Evolutionary conservation across 1,284 basidiomycete genomes (phyloP).

Genomic region (Coniferiporia weirii): DNA sequence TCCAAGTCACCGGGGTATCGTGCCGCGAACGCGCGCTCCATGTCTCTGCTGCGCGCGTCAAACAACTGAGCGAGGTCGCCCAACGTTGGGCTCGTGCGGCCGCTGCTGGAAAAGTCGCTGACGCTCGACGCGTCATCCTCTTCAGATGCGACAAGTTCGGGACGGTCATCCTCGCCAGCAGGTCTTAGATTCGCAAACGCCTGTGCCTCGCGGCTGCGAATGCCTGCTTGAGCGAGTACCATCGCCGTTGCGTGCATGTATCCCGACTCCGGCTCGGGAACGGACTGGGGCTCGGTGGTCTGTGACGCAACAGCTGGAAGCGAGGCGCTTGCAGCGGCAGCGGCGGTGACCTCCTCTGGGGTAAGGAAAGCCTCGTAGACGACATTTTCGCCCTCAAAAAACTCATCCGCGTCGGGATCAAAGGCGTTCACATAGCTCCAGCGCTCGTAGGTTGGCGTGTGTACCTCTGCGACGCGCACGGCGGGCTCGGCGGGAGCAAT

Average conservation of each 20-base stretch:
- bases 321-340: background rate
- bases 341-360: slow-evolving; percentile 23
- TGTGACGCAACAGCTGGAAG: background rate
- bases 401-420: slow-evolving; percentile 78
- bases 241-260: background rate
- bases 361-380: slow-evolving; percentile 64
- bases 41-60: background rate
- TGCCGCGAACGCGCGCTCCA: background rate
- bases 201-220: background rate
- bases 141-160: slow-evolving; percentile 4
- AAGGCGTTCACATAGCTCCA: slow-evolving; percentile 66
- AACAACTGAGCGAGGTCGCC: background rate
- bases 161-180: slow-evolving; percentile 7
- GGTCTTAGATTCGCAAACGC: background rate
- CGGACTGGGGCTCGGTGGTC: background rate
- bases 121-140: slow-evolving; percentile 7
- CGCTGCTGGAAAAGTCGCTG: slow-evolving; percentile 1
- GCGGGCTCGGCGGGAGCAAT: slow-evolving; percentile 32
- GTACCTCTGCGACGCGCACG: slow-evolving; percentile 42
- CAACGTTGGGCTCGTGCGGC: background rate
- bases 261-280: background rate
- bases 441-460: slow-evolving; percentile 38
- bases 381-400: slow-evolving; percentile 52
- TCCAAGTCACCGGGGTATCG: background rate
- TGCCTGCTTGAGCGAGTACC: background rate